Percentiles rank a stretch among this genome's conserved stretches.
Evolutionary conservation across 1,139 yeast genomes (phyloP).

Genomic region (Blastobotrys elegans): DNA sequence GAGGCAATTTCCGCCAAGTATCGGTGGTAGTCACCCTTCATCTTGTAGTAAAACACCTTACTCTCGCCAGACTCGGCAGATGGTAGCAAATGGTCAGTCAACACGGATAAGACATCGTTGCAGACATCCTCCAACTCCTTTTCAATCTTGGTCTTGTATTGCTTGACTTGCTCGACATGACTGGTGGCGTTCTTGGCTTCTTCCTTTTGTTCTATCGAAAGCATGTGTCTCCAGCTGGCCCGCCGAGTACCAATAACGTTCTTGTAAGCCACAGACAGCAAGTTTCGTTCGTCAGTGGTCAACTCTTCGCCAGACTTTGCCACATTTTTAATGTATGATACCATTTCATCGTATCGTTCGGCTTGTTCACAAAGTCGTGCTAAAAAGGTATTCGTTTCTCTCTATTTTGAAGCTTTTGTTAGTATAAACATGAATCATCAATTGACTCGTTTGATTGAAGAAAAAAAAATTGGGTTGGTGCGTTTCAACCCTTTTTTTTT

Average conservation of each 20-base stretch:
- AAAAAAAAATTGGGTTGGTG: no score
- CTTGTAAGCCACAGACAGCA: conserved; percentile 95
- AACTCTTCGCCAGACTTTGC: conserved; percentile 94
- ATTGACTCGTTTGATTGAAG: neutral
- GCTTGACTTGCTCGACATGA: conserved; percentile 87
- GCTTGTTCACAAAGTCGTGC: conserved; percentile 99
- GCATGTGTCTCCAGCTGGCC: conserved; percentile 99
- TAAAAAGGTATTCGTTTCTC: conserved; percentile 95
- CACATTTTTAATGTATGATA: conserved; percentile 95
- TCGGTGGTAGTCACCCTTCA: conserved; percentile 99
- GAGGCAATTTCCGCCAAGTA: conserved; percentile 96
- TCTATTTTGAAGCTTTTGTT: conserved; percentile 40
- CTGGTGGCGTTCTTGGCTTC: conserved; percentile 82
- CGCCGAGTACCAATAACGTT: conserved; percentile 99
- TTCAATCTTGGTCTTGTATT: conserved; percentile 94
- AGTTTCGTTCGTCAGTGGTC: conserved; percentile 96
- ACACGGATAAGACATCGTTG: conserved; percentile 85
- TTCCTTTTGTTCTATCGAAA: conserved; percentile 97
- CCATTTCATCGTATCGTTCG: conserved; percentile 99
- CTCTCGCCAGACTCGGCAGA: conserved; percentile 97
- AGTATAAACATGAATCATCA: neutral
- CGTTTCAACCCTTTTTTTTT: no score
- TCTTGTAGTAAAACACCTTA: conserved; percentile 96
- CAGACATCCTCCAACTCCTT: conserved; percentile 90
- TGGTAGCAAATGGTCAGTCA: conserved; percentile 85